A percentile compares a stretch with the other conserved stretches of the same genome.
phyloP scores from a whole-genome alignment of 129 eudicot genomes.

The carrot (Daucus carota) region DNA sequence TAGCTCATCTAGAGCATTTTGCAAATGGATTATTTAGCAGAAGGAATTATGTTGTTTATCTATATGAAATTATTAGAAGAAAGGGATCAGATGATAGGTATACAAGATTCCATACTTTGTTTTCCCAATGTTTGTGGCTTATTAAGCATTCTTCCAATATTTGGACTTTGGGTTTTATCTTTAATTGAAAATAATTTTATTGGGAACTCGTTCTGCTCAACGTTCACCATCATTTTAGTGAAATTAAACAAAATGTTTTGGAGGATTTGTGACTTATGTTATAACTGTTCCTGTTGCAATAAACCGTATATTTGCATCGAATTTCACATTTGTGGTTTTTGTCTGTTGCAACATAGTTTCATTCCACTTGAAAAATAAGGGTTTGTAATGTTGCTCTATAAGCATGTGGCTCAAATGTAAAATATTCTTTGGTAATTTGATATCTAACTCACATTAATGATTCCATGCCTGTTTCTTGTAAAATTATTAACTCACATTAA shows the following conservation, averaged over 20 bases:
- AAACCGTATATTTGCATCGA: background rate
- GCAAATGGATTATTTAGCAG: background rate
- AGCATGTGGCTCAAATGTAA: background rate
- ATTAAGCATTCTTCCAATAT: background rate
- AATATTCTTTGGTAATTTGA: background rate
- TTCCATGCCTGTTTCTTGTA: background rate
- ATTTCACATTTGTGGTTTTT: background rate
- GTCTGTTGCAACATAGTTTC: background rate
- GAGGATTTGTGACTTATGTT: background rate
- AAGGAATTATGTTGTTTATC: background rate
- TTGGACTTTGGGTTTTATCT: background rate
- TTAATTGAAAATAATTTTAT: background rate
- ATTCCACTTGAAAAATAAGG: background rate
- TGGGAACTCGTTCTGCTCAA: background rate
- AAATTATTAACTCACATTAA: background rate
- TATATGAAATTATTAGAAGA: background rate
- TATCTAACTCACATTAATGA: background rate
- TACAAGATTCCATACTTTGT: background rate
- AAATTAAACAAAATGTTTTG: background rate
- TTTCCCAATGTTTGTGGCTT: background rate
- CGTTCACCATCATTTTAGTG: background rate
- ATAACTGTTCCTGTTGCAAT: background rate
- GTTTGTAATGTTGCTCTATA: background rate
- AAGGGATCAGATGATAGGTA: background rate
- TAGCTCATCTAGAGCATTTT: background rate